These are phyloP conservation scores for Coccinonectria pachysandricola DNA, from an alignment of 2,329 filamentous ascomycete species.

Conservation along the genomic window DNA sequence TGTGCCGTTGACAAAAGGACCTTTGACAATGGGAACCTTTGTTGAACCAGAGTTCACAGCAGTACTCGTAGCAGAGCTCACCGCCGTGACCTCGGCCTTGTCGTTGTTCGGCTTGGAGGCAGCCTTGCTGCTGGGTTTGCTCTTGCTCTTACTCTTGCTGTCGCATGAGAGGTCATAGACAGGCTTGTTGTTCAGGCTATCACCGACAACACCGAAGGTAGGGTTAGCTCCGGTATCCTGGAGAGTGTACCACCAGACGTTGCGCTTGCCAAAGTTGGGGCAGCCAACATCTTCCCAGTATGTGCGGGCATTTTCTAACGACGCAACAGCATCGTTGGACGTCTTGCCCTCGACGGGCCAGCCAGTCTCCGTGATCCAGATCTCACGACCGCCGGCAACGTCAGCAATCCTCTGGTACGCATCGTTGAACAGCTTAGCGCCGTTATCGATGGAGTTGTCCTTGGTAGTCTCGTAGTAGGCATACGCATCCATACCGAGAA, in stretches of 20 bases:
- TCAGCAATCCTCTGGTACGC: conserved; percentile 50
- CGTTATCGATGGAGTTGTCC: conserved; percentile 54
- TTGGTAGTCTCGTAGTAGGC: conserved; percentile 69
- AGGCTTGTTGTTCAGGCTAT: conserved; percentile 40
- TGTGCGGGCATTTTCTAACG: conserved; percentile 56
- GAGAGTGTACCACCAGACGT: conserved; percentile 70
- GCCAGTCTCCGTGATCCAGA: conserved; percentile 85
- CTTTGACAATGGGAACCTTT: no score
- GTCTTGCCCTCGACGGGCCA: conserved; percentile 66
- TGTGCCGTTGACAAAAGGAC: background rate
- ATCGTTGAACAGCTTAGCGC: conserved; percentile 55
- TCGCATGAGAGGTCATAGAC: conserved; percentile 52
- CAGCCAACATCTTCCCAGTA: conserved; percentile 78
- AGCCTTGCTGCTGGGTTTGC: conserved; percentile 1
- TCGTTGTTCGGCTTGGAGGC: conserved; percentile 2
- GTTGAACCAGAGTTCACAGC: conserved; percentile 8
- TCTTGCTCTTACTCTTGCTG: conserved; percentile 12
- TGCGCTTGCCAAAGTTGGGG: conserved; percentile 51
- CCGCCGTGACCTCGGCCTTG: no score
- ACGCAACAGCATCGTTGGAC: conserved; percentile 53
- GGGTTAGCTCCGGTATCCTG: conserved; percentile 57
- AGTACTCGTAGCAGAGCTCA: conserved; percentile 2
- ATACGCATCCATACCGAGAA: conserved; percentile 77
- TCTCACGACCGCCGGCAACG: conserved; percentile 53
- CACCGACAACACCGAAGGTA: conserved; percentile 60